Percentiles rank a stretch among this genome's conserved stretches.
phyloP scores from a whole-genome alignment of 768 basidiomycete species.

The Pisolithus sp. region DNA sequence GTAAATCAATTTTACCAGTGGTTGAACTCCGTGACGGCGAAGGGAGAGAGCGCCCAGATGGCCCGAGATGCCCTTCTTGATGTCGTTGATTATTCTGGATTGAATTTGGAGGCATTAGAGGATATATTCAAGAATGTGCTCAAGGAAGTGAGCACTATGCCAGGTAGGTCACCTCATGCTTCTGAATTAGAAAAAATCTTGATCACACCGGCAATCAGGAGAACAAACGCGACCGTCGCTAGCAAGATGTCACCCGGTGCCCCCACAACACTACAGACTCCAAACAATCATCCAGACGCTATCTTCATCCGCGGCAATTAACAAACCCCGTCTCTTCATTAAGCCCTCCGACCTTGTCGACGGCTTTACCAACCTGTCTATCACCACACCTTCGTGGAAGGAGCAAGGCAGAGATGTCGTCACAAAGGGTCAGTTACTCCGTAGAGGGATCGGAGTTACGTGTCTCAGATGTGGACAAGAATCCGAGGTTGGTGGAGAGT shows the following conservation, averaged over 20 bases:
- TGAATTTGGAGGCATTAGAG: conserved; percentile 51
- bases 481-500: conserved; percentile 38
- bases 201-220: conserved; percentile 26
- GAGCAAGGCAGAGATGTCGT: conserved; percentile 50
- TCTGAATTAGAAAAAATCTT: too few species aligned
- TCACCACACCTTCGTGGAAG: conserved; percentile 32
- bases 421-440: conserved; percentile 49
- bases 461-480: conserved; percentile 64
- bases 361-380: conserved; percentile 41
- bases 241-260: conserved; percentile 53
- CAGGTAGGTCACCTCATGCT: conserved; percentile 12
- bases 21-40: conserved; percentile 47
- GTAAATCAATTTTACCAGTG: conserved; percentile 53
- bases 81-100: conserved; percentile 55
- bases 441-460: conserved; percentile 30
- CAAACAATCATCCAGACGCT: conserved; percentile 42
- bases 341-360: conserved; percentile 68
- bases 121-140: conserved; percentile 37
- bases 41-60: conserved; percentile 56
- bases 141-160: conserved; percentile 15
- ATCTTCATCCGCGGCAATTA: conserved; percentile 42
- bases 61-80: conserved; percentile 61
- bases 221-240: conserved; percentile 47
- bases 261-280: conserved; percentile 38
- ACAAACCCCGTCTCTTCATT: conserved; percentile 65